Evolutionary conservation across 768 basidiomycete species (phyloP).

Genomic region (Leucogyrophana mollusca): DNA sequence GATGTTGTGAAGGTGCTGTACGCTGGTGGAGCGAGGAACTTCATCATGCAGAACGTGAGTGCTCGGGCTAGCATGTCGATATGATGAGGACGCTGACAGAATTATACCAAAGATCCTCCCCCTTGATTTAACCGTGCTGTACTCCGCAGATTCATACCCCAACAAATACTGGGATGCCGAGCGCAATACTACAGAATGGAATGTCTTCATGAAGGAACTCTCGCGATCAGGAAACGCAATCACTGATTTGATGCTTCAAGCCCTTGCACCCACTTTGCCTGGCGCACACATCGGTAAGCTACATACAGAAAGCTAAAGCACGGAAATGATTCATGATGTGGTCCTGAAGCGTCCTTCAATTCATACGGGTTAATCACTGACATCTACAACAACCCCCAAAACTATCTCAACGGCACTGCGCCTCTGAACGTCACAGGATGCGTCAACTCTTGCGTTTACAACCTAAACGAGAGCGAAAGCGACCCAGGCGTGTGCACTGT

Average conservation of each 20-base stretch:
- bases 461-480: constrained; percentile 19
- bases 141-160: constrained; percentile 45
- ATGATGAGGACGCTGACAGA: not conserved
- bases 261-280: constrained; percentile 44
- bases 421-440: constrained; percentile 58
- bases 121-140: constrained; percentile 47
- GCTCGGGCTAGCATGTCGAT: not conserved
- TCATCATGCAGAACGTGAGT: constrained; percentile 67
- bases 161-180: constrained; percentile 48
- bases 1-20: constrained; percentile 60
- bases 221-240: constrained; percentile 50
- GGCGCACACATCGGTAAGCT: constrained; percentile 59
- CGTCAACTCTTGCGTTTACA: constrained; percentile 46
- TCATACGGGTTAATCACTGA: constrained; percentile 60
- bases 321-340: too few species aligned
- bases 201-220: constrained; percentile 52
- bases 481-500: constrained; percentile 31
- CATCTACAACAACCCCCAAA: constrained; percentile 48
- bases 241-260: constrained; percentile 48
- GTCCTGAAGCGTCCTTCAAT: constrained; percentile 51
- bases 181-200: constrained; percentile 60
- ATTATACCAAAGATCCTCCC: constrained; percentile 53
- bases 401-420: constrained; percentile 63
- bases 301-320: not conserved
- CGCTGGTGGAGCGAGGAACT: constrained; percentile 59